Evolutionary conservation across 1,139 yeast genomes (phyloP), one percentile per base, ranked within the genome.

Genomic region (Sugiyamaella castrensis): DNA sequence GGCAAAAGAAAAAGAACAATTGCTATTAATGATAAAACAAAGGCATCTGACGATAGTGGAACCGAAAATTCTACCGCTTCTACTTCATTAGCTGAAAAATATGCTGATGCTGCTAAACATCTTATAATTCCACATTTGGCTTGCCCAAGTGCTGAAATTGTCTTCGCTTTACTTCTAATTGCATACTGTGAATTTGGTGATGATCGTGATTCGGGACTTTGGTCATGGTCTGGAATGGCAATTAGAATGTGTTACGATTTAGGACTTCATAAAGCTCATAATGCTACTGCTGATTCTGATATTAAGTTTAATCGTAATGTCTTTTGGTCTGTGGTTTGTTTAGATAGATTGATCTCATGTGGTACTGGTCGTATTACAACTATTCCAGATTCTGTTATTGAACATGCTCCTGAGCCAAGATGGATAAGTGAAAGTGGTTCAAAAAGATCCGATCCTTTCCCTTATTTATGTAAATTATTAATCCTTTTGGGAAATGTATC

Each of bases 161-260:
- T 61, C 11, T 62, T 55, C 46, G 56, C 64, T 1, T 50, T 62
- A 24, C 48, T 62, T 24, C 46, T 62, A 10, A 56, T 62, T 34
- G 64, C 66, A 1, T 61, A 62, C 47, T 52, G 55, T 26, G 66
- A 62, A 42, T 62, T 62, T 53, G 63, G 57, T 2, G 58, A 57
- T 26, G 66, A 62, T 39, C 51, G 64, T 13, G 66, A 62, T 40
- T 60, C 64, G 8, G 66, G 66, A 0, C 51, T 62, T 30, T 62
- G 66, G 66, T 51, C 59, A 29, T 62, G 66, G 66, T 54, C 60
- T 4, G 66, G 66, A 2, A 60, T 62, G 55, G 66, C 66, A 1
- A 60, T 62, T 31, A 55, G 66, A 8, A 62, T 62, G 66, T 55
- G 65, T 47, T 53, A 51, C 50, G 66, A 62, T 39, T 52, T 62